Base-by-base conservation (phyloP, 139 green algal genomes). In the Chlorella ohadii region DNA sequence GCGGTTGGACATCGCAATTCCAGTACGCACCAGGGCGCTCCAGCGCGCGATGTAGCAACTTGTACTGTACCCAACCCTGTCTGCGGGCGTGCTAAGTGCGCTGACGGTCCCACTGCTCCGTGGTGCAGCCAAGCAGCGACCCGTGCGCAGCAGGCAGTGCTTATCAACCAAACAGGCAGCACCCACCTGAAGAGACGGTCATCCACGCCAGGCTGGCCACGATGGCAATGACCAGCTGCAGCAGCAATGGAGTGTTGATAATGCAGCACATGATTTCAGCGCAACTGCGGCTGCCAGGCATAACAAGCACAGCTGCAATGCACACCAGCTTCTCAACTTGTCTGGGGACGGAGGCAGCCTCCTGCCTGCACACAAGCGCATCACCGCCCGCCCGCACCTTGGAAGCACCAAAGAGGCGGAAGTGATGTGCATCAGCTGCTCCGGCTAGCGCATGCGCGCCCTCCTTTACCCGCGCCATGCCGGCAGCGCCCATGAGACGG, bases 191-290 rank as follows among this genome's bases (percentile, higher is more conserved):
- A 25, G 78, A 91, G 11, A 96, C 88, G 20, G 79, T n/a, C 94
- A 97, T 97, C 93, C 94, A 97, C 0, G 72, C 72, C n/a, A 86
- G 17, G 65, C 81, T 88, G 17, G 89, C 77, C 1, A 87, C 55
- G 9, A 88, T 72, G 4, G 88, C 87, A 1, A 87, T 70, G 34
- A 84, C 65, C 66, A 78, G 1, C 73, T 55, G 68, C n/a, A n/a
- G 72, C 59, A 33, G 59, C 20, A 28, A 31, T 9, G 27, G 59
- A 2, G 59, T n/a, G 59, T 33, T 33, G 59, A n/a, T n/a, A n/a
- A n/a, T n/a, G 23, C 23, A 31, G 20, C 27, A 28, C 63, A 38
- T 15, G 27, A 28, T 38, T 3, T 33, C 28, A 4, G 31, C 38
- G 28, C 63, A 36, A 9, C 63, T 17, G 33, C 65, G 44, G 59